Evolutionary conservation across 2,329 filamentous ascomycete genomes (phyloP).

Genomic region (Colletotrichum gloeosporioides): DNA sequence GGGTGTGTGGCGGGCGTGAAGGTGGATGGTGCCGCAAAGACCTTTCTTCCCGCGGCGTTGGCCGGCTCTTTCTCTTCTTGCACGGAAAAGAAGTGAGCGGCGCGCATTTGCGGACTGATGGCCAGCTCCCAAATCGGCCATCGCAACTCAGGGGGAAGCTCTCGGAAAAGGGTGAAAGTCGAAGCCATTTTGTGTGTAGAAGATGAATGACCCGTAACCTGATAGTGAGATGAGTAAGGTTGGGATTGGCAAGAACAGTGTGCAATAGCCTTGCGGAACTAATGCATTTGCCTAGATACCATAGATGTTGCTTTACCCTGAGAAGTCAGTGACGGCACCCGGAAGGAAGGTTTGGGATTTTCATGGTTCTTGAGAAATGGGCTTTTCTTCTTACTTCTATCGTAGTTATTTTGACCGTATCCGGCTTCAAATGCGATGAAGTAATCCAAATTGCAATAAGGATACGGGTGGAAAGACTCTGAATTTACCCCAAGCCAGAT

Average conservation of each 20-base stretch:
- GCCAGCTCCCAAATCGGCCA: neutral
- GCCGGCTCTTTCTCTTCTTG: neutral
- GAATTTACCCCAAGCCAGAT: neutral
- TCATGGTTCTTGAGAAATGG: neutral
- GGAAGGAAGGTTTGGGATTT: neutral
- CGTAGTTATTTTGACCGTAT: too few relatives aligned
- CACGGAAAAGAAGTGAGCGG: neutral
- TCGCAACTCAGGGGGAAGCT: neutral
- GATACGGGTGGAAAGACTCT: neutral
- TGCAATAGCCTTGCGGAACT: too few relatives aligned
- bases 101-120: neutral
- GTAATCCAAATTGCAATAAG: neutral
- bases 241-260: too few relatives aligned
- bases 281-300: too few relatives aligned
- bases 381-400: neutral
- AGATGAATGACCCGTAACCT: neutral
- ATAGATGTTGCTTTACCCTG: too few relatives aligned
- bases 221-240: neutral
- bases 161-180: neutral
- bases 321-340: neutral
- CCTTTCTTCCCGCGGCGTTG: neutral
- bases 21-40: neutral
- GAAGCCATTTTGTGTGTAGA: neutral
- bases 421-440: neutral
- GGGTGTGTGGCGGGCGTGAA: neutral